Conservation (phyloP, 1,139 yeast genomes). For the Zygotorulaspora mrakii region DNA sequence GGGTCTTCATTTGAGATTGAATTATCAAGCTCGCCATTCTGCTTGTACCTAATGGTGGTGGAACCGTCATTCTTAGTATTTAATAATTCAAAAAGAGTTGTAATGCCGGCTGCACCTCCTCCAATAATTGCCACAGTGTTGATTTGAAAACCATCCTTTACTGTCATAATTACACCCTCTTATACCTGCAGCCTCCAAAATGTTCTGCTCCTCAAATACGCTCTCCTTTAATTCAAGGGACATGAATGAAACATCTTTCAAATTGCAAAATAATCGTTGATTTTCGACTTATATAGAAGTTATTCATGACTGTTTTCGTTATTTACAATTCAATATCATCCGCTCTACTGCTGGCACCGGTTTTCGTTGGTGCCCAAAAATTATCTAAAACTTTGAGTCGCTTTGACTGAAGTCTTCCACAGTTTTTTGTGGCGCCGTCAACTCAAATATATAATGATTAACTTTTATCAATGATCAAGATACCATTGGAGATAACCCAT, state of each 20-base stretch:
- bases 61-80: conserved; percentile 35
- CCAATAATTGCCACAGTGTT: conserved; percentile 39
- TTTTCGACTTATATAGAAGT: not conserved
- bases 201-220: no score
- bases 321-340: no score
- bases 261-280: not conserved
- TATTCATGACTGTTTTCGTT: no score
- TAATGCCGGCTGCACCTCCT: conserved; percentile 43
- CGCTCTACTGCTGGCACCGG: no score
- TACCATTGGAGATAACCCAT: no score
- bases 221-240: no score
- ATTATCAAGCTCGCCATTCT: conserved; percentile 14
- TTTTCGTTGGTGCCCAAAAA: no score
- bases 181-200: no score
- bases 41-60: conserved; percentile 25
- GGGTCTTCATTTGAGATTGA: conserved; percentile 13
- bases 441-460: no score
- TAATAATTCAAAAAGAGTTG: conserved; percentile 36
- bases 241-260: no score
- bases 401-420: conserved; percentile 5
- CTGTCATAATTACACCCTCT: conserved; percentile 10
- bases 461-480: no score
- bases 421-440: conserved; percentile 8
- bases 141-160: conserved; percentile 14
- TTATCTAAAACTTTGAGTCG: conserved; percentile 2